Conservation (phyloP, 2,329 filamentous ascomycete species). For the Tolypocladium endophyticum region DNA sequence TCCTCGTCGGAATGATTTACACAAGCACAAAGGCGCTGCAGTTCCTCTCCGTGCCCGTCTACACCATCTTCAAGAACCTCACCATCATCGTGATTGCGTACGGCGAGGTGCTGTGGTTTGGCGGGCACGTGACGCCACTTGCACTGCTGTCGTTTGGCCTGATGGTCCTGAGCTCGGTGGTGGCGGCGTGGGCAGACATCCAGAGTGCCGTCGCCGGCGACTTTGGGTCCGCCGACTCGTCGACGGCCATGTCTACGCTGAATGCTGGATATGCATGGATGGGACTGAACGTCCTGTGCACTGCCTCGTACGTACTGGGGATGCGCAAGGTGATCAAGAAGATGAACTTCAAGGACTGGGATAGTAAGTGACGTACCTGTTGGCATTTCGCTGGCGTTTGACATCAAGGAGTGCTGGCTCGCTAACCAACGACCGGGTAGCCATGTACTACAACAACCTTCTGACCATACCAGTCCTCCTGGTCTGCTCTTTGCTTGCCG, state of each 20-base stretch:
- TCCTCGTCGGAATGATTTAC: conserved; percentile 98
- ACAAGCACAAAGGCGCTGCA: conserved; percentile 92
- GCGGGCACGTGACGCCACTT: conserved; percentile 78
- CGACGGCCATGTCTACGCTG: conserved; percentile 72
- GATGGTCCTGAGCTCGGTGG: conserved; percentile 90
- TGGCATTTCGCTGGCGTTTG: neutral
- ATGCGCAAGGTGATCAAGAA: conserved; percentile 99
- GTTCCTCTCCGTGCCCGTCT: conserved; percentile 93
- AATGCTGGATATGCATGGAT: conserved; percentile 98
- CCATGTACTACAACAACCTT: conserved; percentile 99
- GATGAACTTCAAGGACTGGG: conserved; percentile 99
- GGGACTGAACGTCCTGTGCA: conserved; percentile 92
- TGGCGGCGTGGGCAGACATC: conserved; percentile 96
- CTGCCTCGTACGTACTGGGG: conserved; percentile 74
- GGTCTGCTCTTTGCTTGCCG: conserved; percentile 67
- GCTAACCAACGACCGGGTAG: conserved; percentile 33
- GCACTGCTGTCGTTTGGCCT: conserved; percentile 88
- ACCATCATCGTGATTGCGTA: conserved; percentile 98
- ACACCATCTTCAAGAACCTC: conserved; percentile 99
- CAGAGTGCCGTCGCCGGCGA: conserved; percentile 56
- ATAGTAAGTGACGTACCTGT: conserved; percentile 67
- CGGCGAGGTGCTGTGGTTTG: conserved; percentile 96
- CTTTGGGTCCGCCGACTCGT: conserved; percentile 48
- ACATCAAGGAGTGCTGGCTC: neutral
- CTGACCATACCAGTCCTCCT: conserved; percentile 89